Evolutionary conservation across 2,329 filamentous ascomycete genomes (phyloP), one percentile per base, ranked within the genome.

Genomic region (Parafenestella ontariensis): DNA sequence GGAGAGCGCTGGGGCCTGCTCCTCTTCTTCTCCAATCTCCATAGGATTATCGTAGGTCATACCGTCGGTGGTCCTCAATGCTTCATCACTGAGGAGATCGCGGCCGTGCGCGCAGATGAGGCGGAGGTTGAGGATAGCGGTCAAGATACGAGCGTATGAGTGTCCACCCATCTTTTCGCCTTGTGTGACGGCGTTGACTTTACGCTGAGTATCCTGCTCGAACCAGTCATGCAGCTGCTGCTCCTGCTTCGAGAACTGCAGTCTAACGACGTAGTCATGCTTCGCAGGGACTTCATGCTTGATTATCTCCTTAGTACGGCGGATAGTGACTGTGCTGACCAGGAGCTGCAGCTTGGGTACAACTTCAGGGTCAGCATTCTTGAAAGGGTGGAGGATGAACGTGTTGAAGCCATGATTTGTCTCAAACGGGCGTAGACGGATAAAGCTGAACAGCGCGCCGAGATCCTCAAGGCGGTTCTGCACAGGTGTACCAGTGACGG

Each of bases 401-500:
- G 90, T 86, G 4, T 87, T 84, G 72, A 97, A 99, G 46, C 87
- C 87, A 48, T 81, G 80, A 49, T 86, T 85, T 44, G 94, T 89
- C 56, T 96, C 87, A 68, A 98, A 98, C 0, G 94, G 94, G 65
- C 87, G 87, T 13, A 98, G 81, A 13, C 90, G 87, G 37, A 98
- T 80, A 59, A 98, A 98, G 28, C 89, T 90, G 54, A 96, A 87
- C 2, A 98, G 81, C 1, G 94, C 90, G 13, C 91, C 90, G 20
- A 98, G 82, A 72, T 99, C 95, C 24, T 92, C 68, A 2, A 98
- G 82, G 3, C 91, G 88, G 70, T 99, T 99, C 76, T 98, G 94
- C 8, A 98, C 91, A 0, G 93, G 95, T 0, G 95, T 98, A 49
- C 94, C 95, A 0, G 95, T 98, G n/a, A 98, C 91, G 2, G 93